Base-by-base conservation (phyloP, 2,329 filamentous ascomycete genomes). In the Whalleya microplaca region DNA sequence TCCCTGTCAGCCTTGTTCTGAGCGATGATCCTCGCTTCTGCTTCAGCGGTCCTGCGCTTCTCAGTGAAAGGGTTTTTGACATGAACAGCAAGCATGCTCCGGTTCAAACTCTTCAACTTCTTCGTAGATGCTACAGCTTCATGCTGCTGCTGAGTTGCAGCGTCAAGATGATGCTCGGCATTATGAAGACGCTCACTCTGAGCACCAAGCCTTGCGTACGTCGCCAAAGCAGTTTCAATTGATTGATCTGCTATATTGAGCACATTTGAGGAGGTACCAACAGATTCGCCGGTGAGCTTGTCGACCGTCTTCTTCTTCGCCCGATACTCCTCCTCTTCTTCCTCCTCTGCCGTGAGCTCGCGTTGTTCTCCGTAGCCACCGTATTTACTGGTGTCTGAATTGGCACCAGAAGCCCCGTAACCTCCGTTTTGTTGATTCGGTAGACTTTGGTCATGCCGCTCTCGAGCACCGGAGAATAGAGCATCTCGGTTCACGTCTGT, bases 31-130 rank as follows among this genome's bases (percentile, higher is more conserved):
- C 84, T 80, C 48, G 88, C 80, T 62, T 95, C 90, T 41, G 85
- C 82, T 55, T 84, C 85, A 52, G 81, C 79, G 23, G 82, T 83
- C 44, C 88, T 83, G 63, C 82, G 83, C 60, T 84, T 85, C 14
- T 85, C 85, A 0, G 90, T 95, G 71, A 96, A 91, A 0, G 89
- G 89, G 66, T 92, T 92, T 51, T 80, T 80, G 21, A 93, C 87
- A 68, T 92, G 89, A 20, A 93, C 84, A 4, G 91, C 90, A 69
- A 96, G 96, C 92, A 97, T 96, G 77, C 88, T 92, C 61, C 89
- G 82, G 74, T 97, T 96, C 48, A 96, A 79, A 1, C 85, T 91
- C 77, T 94, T 94, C 40, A 97, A 78, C 70, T 96, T 92, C 46
- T 86, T 84, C 1, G 92, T 89, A 66, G 91, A 90, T 64, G 93